Evolutionary conservation across 192 early-diverging fungal species (phyloP).

Genomic region (Phycomyces nitens): DNA sequence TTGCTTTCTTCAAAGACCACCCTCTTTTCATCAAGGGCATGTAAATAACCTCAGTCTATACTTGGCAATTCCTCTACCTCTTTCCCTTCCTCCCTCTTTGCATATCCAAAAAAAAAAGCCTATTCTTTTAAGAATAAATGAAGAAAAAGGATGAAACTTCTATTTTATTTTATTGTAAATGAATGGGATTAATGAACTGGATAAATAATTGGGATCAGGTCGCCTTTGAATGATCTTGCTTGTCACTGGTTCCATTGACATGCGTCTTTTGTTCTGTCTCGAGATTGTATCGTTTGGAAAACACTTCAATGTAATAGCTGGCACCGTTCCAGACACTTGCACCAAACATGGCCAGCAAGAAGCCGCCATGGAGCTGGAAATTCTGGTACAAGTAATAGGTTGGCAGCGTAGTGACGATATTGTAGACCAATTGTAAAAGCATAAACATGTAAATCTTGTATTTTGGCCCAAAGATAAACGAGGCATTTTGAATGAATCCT

Average conservation of each 20-base stretch:
- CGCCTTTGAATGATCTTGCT: too few species aligned
- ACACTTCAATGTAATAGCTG: slow-evolving; percentile 67
- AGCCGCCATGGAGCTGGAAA: slow-evolving; percentile 50
- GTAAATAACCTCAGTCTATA: slow-evolving; percentile 17
- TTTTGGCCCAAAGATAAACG: slow-evolving; percentile 43
- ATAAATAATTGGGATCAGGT: too few species aligned
- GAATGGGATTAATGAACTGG: too few species aligned
- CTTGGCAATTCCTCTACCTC: neutral
- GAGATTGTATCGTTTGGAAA: slow-evolving; percentile 48
- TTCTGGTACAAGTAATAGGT: slow-evolving; percentile 47
- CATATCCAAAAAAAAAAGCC: slow-evolving; percentile 8
- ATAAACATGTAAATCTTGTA: slow-evolving; percentile 59
- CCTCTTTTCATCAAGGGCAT: slow-evolving; percentile 39
- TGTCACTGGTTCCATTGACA: too few species aligned
- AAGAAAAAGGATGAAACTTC: too few species aligned
- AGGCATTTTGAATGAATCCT: slow-evolving; percentile 33
- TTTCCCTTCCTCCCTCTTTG: neutral
- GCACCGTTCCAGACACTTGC: slow-evolving; percentile 64
- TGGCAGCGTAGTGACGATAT: slow-evolving; percentile 43
- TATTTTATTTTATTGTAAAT: too few species aligned
- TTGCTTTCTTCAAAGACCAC: slow-evolving; percentile 51
- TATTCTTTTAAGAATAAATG: too few species aligned
- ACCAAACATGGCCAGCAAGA: slow-evolving; percentile 45
- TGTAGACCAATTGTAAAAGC: slow-evolving; percentile 51
- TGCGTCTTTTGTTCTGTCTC: slow-evolving; percentile 19